Percentiles rank a stretch among this genome's conserved stretches.
Conservation (phyloP, 2,329 filamentous ascomycete species). For the Fonsecaea nubica region DNA sequence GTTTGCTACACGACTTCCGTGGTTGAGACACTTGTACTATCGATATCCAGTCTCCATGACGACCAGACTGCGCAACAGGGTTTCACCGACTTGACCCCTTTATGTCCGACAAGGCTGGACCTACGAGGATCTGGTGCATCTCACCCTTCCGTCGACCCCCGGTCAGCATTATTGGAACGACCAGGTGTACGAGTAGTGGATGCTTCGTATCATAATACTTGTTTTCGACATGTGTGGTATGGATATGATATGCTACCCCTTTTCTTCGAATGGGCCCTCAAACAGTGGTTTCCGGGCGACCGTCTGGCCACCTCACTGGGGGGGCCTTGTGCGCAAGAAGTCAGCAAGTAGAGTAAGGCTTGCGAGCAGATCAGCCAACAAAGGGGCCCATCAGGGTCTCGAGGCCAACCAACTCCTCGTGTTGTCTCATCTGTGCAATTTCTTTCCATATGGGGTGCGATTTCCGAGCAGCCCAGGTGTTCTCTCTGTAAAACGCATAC, state of each 20-base stretch:
- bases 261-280: not conserved
- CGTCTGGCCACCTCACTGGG: not conserved
- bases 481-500: not conserved
- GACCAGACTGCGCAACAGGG: not conserved
- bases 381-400: not conserved
- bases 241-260: not conserved
- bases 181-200: not conserved
- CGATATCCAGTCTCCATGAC: not conserved
- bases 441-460: not conserved
- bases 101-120: not conserved
- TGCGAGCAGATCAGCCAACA: constrained; percentile 2
- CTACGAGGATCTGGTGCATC: too few species aligned
- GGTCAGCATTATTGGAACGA: too few species aligned
- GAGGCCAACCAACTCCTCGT: not conserved
- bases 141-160: too few species aligned
- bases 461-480: not conserved
- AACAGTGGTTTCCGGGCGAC: not conserved
- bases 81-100: not conserved
- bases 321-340: not conserved
- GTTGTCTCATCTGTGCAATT: not conserved
- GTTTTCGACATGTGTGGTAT: not conserved
- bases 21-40: not conserved
- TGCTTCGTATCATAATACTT: not conserved
- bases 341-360: not conserved
- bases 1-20: too few species aligned